Evolutionary conservation across 2,329 filamentous ascomycete genomes (phyloP).

Genomic region (Phialocephala subalpina): DNA sequence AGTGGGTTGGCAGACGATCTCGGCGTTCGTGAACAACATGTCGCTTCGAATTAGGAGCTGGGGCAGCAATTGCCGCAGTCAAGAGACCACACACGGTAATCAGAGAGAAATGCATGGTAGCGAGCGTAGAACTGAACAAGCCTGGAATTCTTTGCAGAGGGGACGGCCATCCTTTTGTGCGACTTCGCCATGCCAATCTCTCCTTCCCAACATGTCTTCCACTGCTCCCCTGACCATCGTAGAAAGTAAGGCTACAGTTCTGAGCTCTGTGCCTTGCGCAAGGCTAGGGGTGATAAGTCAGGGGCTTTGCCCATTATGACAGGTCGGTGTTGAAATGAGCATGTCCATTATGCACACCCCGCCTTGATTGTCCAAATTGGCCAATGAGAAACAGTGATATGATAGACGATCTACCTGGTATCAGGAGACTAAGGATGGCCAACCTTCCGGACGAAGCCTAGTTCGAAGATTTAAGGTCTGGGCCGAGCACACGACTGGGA

Average conservation of each 20-base stretch:
- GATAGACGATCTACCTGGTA: conserved; percentile 13
- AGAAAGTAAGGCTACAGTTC: conserved; percentile 1
- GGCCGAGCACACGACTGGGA: not conserved
- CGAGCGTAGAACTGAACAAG: not conserved
- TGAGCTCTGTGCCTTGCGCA: conserved; percentile 4
- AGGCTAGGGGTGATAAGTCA: not conserved
- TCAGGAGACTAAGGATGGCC: not conserved
- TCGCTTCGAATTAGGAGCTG: conserved; percentile 10
- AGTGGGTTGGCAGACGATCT: conserved; percentile 5
- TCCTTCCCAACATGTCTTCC: not conserved
- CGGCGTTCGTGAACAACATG: conserved; percentile 20
- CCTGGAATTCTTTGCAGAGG: not conserved
- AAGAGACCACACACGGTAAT: conserved; percentile 12
- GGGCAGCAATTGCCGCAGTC: conserved; percentile 11
- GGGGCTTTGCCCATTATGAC: conserved; percentile 10
- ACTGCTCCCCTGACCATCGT: not conserved
- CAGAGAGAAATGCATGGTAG: conserved; percentile 15
- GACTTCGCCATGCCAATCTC: not conserved
- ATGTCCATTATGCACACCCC: conserved; percentile 8
- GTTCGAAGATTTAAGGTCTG: not conserved
- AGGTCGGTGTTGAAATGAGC: not conserved
- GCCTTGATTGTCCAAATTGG: not conserved
- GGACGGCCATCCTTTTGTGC: not conserved
- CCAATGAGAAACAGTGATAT: conserved; percentile 1
- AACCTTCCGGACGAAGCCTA: conserved; percentile 16